phyloP scores from a whole-genome alignment of 208 protist species.

The Trichomonas vaginalis region DNA sequence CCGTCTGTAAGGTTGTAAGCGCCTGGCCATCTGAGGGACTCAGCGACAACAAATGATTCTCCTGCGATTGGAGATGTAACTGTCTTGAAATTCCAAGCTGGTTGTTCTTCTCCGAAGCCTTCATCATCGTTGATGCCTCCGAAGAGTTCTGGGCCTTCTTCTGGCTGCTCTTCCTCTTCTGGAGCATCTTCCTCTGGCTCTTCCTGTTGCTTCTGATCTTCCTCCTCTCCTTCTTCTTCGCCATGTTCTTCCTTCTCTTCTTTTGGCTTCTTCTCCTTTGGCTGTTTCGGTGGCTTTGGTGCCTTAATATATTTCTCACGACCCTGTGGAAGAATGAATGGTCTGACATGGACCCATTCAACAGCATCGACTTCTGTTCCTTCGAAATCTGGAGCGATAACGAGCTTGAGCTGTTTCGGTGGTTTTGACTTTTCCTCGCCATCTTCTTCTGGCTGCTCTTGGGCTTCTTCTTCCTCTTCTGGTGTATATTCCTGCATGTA shows the following conservation, averaged over 20 bases:
- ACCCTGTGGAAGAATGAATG: background rate
- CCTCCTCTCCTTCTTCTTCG: background rate
- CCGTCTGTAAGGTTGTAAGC: conserved; percentile 1
- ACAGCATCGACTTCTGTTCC: background rate
- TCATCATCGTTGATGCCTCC: background rate
- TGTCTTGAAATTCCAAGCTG: background rate
- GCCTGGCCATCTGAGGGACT: background rate
- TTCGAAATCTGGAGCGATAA: background rate
- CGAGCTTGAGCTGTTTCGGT: background rate
- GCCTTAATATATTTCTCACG: background rate
- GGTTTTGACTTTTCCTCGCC: background rate
- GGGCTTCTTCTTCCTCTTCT: background rate
- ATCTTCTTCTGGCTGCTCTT: background rate
- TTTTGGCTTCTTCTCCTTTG: background rate
- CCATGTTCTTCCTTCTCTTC: background rate
- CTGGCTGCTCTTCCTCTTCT: conserved; percentile 5
- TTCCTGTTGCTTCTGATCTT: background rate
- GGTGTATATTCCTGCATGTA: background rate
- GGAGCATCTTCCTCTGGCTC: background rate
- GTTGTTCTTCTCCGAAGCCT: background rate
- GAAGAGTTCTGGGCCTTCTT: background rate
- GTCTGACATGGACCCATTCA: background rate
- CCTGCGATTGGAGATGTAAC: background rate
- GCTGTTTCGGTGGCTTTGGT: background rate
- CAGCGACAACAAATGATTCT: background rate